Conservation (phyloP, 2,329 filamentous ascomycete genomes). For the Fusarium transvaalense region DNA sequence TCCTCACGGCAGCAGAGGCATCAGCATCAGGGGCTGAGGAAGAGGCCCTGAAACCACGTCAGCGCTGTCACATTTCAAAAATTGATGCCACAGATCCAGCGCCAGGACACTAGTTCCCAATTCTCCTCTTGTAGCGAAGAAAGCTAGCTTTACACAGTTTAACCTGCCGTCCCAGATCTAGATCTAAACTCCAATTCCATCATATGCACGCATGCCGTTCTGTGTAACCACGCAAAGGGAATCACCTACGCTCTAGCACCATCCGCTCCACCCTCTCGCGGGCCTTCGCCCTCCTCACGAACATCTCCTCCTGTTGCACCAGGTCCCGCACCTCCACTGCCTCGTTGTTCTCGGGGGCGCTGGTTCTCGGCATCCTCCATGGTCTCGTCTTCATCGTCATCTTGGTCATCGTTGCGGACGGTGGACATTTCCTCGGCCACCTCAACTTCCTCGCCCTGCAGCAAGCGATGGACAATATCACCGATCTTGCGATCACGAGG, state of each 20-base stretch:
- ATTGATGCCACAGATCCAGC: conserved; percentile 41
- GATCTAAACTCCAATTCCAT: conserved; percentile 41
- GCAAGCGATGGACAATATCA: conserved; percentile 83
- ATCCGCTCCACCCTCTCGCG: conserved; percentile 93
- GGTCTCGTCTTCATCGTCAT: conserved; percentile 66
- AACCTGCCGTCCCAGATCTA: conserved; percentile 44
- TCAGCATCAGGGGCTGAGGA: conserved; percentile 76
- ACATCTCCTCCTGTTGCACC: conserved; percentile 92
- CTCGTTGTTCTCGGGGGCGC: conserved; percentile 68
- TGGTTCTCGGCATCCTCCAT: conserved; percentile 75
- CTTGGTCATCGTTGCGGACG: conserved; percentile 64
- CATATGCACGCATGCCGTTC: conserved; percentile 41
- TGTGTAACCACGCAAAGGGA: conserved; percentile 50
- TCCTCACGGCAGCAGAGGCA: conserved; percentile 83
- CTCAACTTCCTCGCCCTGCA: conserved; percentile 91
- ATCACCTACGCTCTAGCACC: conserved; percentile 99
- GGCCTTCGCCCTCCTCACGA: conserved; percentile 87
- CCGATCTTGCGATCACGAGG: conserved; percentile 88
- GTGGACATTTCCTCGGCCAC: conserved; percentile 78
- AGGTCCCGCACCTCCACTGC: conserved; percentile 83
- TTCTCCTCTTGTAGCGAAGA: conserved; percentile 49
- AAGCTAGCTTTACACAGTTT: conserved; percentile 53
- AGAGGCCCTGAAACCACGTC: conserved; percentile 67
- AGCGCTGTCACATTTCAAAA: conserved; percentile 54
- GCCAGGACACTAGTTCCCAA: conserved; percentile 47